Percentiles rank a stretch among this genome's conserved stretches.
phyloP scores from a whole-genome alignment of 2,329 filamentous ascomycete species.

The Ampelomyces quisqualis region DNA sequence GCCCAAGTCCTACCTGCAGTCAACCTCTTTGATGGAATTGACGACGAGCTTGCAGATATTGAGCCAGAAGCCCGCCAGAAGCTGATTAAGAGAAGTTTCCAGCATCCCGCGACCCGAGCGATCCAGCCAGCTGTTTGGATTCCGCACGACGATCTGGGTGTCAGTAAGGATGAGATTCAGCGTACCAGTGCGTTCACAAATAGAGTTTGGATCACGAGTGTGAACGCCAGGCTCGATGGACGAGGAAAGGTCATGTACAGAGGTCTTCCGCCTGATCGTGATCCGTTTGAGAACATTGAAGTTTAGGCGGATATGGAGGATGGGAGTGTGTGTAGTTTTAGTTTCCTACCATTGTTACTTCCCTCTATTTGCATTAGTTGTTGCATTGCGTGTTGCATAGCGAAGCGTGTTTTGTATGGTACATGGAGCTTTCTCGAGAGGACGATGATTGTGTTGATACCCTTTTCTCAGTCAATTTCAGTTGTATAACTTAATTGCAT shows the following conservation, averaged over 20 bases:
- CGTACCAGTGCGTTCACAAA: slow-evolving; percentile 72
- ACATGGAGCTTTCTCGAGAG: neutral
- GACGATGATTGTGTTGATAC: neutral
- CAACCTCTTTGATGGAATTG: slow-evolving; percentile 80
- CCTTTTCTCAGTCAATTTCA: neutral
- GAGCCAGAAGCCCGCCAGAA: slow-evolving; percentile 85
- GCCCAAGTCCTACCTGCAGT: slow-evolving; percentile 64
- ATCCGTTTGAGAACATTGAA: slow-evolving; percentile 45
- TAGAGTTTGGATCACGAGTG: slow-evolving; percentile 88
- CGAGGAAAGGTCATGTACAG: slow-evolving; percentile 82
- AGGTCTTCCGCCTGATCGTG: slow-evolving; percentile 77
- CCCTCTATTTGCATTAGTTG: too few relatives aligned
- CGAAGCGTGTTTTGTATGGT: slow-evolving; percentile 4
- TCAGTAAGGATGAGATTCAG: slow-evolving; percentile 87
- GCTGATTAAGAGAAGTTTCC: slow-evolving; percentile 83
- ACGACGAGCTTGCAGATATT: slow-evolving; percentile 92
- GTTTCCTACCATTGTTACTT: neutral
- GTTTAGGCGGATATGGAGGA: slow-evolving; percentile 16
- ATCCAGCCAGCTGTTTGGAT: slow-evolving; percentile 91
- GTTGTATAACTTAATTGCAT: too few relatives aligned
- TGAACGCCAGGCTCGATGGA: slow-evolving; percentile 83
- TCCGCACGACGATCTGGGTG: slow-evolving; percentile 82
- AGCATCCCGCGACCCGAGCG: slow-evolving; percentile 83
- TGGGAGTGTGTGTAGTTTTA: neutral
- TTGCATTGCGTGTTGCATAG: slow-evolving; percentile 2